phyloP scores from a whole-genome alignment of 129 eudicot genomes.

The Smallanthus sonchifolius region DNA sequence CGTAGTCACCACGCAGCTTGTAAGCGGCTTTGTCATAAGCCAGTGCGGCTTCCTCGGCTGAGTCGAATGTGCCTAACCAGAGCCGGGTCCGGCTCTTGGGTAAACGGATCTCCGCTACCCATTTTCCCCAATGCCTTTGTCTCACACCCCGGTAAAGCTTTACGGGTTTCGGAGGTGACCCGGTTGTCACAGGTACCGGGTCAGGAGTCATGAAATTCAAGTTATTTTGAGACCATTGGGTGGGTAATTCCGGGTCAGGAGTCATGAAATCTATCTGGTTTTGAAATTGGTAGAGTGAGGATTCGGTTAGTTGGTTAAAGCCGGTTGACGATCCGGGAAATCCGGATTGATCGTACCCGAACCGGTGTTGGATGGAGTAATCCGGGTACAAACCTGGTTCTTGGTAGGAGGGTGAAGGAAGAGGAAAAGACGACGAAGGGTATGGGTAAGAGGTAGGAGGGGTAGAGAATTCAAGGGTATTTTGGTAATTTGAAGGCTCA shows the following conservation, averaged over 20 bases:
- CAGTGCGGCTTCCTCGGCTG: constrained; percentile 79
- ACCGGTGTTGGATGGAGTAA: constrained; percentile 29
- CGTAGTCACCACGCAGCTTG: constrained; percentile 69
- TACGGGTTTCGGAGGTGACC: constrained; percentile 48
- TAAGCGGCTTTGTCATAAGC: constrained; percentile 81
- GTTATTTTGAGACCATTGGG: constrained; percentile 20
- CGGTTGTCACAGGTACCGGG: constrained; percentile 37
- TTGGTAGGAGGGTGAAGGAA: constrained; percentile 24
- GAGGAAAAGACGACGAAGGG: constrained; percentile 21
- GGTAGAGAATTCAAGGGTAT: constrained; percentile 27
- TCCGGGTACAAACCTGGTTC: constrained; percentile 40
- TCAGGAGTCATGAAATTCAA: constrained; percentile 39
- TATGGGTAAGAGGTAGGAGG: constrained; percentile 26
- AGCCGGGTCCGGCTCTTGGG: constrained; percentile 82
- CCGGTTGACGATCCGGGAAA: constrained; percentile 32
- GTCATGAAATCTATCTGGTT: background rate
- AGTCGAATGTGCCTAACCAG: constrained; percentile 82
- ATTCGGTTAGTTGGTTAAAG: constrained; percentile 39
- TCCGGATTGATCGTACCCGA: constrained; percentile 30
- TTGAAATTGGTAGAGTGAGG: constrained; percentile 41
- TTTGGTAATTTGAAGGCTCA: constrained; percentile 16
- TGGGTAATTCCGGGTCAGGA: background rate
- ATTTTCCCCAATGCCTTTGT: constrained; percentile 92
- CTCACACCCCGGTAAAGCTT: constrained; percentile 90
- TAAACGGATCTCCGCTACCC: constrained; percentile 86